These are phyloP conservation scores for Wickerhamomyces chambardii DNA, from an alignment of 805 yeast species.

Conservation along the genomic window DNA sequence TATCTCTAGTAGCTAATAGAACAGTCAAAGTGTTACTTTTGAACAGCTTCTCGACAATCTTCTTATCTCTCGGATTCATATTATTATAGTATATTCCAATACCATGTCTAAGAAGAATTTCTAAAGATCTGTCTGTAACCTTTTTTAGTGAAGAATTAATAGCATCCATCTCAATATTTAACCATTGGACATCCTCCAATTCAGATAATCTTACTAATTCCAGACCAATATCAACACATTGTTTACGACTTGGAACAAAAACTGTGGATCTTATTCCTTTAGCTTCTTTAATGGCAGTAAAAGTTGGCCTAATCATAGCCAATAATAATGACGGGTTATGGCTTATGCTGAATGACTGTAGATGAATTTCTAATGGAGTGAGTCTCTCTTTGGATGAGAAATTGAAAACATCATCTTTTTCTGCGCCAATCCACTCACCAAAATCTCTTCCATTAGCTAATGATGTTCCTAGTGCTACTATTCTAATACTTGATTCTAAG, in stretches of 20 bases:
- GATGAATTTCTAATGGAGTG: slow-evolving; percentile 45
- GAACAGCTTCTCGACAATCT: slow-evolving; percentile 45
- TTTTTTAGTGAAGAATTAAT: slow-evolving; percentile 31
- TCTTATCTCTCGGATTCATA: slow-evolving; percentile 47
- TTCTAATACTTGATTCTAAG: slow-evolving; percentile 44
- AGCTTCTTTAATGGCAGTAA: slow-evolving; percentile 27
- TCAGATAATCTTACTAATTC: slow-evolving; percentile 31
- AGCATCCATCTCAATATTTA: slow-evolving; percentile 27
- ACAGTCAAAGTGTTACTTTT: slow-evolving; percentile 40
- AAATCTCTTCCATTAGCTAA: slow-evolving; percentile 69
- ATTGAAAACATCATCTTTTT: slow-evolving; percentile 53
- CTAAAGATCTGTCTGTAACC: slow-evolving; percentile 37
- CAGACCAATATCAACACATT: slow-evolving; percentile 41
- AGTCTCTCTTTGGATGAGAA: slow-evolving; percentile 57
- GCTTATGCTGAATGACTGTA: slow-evolving; percentile 37
- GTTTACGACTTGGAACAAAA: slow-evolving; percentile 49
- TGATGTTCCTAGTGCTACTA: slow-evolving; percentile 65
- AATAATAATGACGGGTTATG: slow-evolving; percentile 44
- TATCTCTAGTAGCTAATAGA: slow-evolving; percentile 54
- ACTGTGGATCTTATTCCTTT: slow-evolving; percentile 30
- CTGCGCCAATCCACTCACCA: slow-evolving; percentile 81
- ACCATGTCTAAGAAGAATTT: slow-evolving; percentile 41
- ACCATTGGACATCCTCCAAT: slow-evolving; percentile 28
- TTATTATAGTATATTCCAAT: slow-evolving; percentile 52
- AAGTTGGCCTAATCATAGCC: slow-evolving; percentile 42